Base-by-base conservation (phyloP, 345 rosid species). In the Hibiscus mutabilis region DNA sequence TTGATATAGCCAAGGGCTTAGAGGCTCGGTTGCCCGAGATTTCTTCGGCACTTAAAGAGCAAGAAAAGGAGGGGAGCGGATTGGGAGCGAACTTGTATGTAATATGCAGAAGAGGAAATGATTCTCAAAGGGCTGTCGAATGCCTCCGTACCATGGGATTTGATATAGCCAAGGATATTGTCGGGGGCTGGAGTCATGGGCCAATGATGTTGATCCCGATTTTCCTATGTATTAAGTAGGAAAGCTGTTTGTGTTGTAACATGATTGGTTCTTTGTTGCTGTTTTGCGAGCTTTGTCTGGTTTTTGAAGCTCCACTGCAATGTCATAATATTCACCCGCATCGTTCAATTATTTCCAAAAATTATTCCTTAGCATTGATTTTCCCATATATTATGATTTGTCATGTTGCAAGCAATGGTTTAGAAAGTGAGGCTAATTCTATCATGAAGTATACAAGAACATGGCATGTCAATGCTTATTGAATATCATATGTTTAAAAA, bases 181-280 rank as follows among this genome's bases (percentile, higher is more conserved):
- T 86, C 10, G 99, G 99, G 99, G 99, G 8, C 63, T 92, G 13
- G 91, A 90, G 78, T 84, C 86, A 16, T 95, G 99, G 97, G 83
- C 89, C 24, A 79, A 63, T 12, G 86, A 88, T 6, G 97, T 95
- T 25, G 92, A 92, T 79, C 93, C 97, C 47, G 83, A 63, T 27
- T 86, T 95, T 68, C 99, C 97, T 33, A 81, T 82, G 21, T 94
- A 94, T 75, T 91, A 21, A 86, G 80, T 24, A 55, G 5, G 25
- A 55, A 55, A 21, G 29, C 1, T 55, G 0, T 55, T 49, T 49
- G 55, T 16, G 55, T 49, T 49, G 55, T 49, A 49, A 49, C 18
- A 49, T 15, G 5, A 14, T 47, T 66, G 70, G 37, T 46, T 16
- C n/a, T 21, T 16, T 51, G 27, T 29, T 68, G 9, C 15, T 12